Evolutionary conservation across 2,329 filamentous ascomycete genomes (phyloP), one percentile per base, ranked within the genome.

Genomic region (Phaeosphaeria sp.): DNA sequence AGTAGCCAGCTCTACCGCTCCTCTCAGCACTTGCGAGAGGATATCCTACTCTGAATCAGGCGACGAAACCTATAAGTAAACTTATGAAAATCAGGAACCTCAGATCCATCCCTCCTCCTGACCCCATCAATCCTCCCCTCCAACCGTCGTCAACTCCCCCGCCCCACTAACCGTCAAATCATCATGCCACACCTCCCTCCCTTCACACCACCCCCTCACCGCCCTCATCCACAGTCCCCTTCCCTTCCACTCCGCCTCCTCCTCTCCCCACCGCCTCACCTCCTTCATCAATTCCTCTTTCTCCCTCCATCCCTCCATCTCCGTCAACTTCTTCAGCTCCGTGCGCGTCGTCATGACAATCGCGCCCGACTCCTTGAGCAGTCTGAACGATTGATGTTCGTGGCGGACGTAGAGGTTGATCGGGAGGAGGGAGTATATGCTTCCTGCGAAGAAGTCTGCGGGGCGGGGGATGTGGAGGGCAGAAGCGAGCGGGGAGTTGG

Each of bases 341-440:
- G 83, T 84, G 58, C 81, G 80, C 8, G 84, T 82, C 0, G 80
- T 80, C 60, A 85, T 83, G 3, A 85, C 72, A 1, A 85, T 77
- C 0, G 81, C 78, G 0, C 74, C 75, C 0, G 77, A 79, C 1
- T 74, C 74, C 1, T 79, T 79, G 7, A 86, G 64, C 1, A 79
- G 72, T 5, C 76, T 78, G 60, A 85, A 85, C 0, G 80, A 83
- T 59, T 85, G 83, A 17, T 80, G 71, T 63, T 85, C 83, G 20
- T 79, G 77, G 4, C 83, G 78, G 42, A 85, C 74, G 49, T 82
- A 70, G 20, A 85, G 77, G 25, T 82, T 74, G 0, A 77, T 20
- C 0, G 69, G 74, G 57, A 9, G 65, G 0, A 75, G 74, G 71
- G 61, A 59, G 9, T 40, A 50, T 21, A 69, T 54, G 55, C 64